phyloP scores from a whole-genome alignment of 345 rosid genomes.

The Limnanthes douglasii region DNA sequence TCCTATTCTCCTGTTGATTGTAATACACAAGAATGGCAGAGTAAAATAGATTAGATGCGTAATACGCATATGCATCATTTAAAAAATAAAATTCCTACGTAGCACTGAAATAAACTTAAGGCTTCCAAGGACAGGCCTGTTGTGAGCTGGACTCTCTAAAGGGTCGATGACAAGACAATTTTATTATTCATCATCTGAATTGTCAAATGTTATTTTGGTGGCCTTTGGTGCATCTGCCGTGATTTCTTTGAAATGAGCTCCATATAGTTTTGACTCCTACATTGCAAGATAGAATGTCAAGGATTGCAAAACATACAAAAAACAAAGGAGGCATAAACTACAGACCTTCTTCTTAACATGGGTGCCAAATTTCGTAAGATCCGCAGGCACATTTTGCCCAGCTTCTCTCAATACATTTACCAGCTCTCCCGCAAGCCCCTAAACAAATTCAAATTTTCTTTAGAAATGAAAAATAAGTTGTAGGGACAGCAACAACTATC shows the following conservation, averaged over 20 bases:
- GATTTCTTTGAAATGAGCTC: constrained; percentile 90
- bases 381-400: constrained; percentile 68
- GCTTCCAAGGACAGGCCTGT: too few species aligned
- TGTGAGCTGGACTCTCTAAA: too few species aligned
- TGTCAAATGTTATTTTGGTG: constrained; percentile 46
- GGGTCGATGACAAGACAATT: too few species aligned
- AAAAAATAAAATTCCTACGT: too few species aligned
- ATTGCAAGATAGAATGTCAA: too few species aligned
- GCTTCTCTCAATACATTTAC: constrained; percentile 92
- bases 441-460: constrained; percentile 3
- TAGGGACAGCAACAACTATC: too few species aligned
- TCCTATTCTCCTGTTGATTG: too few species aligned
- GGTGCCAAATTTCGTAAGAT: constrained; percentile 79
- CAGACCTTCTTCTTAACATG: constrained; percentile 90
- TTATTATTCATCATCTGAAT: constrained; percentile 75
- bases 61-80: too few species aligned
- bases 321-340: neutral
- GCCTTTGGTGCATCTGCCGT: constrained; percentile 85
- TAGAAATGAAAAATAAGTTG: neutral
- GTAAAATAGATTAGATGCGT: too few species aligned
- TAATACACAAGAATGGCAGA: too few species aligned
- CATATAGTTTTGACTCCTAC: constrained; percentile 89
- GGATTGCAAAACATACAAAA: too few species aligned
- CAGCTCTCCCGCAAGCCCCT: constrained; percentile 94
- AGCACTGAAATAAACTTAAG: too few species aligned